Conservation (phyloP, 169 alveolate species). For the Cryptosporidium viatorum region DNA sequence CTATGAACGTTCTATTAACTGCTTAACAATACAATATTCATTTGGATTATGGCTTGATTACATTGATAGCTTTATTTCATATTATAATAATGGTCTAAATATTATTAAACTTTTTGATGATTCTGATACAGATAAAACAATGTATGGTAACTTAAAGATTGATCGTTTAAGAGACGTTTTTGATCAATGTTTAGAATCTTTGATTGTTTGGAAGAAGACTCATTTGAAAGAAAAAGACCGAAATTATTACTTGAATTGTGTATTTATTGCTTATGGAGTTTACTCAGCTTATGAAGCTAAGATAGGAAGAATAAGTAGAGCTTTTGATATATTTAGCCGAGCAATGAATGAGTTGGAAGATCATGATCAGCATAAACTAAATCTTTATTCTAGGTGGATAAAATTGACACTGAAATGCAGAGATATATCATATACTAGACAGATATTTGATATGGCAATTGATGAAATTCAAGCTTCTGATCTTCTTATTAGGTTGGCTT, state of each 20-base stretch:
- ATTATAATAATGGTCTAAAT: slow-evolving; percentile 15
- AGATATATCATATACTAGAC: slow-evolving; percentile 32
- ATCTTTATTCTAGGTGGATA: slow-evolving; percentile 29
- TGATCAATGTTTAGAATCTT: slow-evolving; percentile 1
- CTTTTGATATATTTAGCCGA: slow-evolving; percentile 19
- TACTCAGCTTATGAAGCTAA: slow-evolving; percentile 43
- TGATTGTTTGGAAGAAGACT: not conserved
- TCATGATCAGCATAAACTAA: slow-evolving; percentile 19
- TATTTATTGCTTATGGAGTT: slow-evolving; percentile 29
- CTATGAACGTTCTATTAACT: slow-evolving; percentile 48
- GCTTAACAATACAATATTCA: slow-evolving; percentile 18
- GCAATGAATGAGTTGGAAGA: slow-evolving; percentile 25
- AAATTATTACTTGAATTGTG: slow-evolving; percentile 5
- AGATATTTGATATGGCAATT: slow-evolving; percentile 50
- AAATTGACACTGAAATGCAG: slow-evolving; percentile 5
- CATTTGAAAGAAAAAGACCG: not conserved
- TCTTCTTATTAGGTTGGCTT: slow-evolving; percentile 5
- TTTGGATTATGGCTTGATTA: slow-evolving; percentile 21
- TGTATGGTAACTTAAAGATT: slow-evolving; percentile 5
- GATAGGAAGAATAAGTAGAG: slow-evolving; percentile 42
- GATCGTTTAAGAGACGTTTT: slow-evolving; percentile 45
- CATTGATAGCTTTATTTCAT: slow-evolving; percentile 36
- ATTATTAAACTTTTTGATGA: slow-evolving; percentile 31
- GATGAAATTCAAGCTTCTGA: slow-evolving; percentile 46
- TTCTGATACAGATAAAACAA: not conserved